These are phyloP conservation scores for Trichoderma sp. DNA, from an alignment of 2,329 filamentous ascomycete genomes.

Conservation along the genomic window DNA sequence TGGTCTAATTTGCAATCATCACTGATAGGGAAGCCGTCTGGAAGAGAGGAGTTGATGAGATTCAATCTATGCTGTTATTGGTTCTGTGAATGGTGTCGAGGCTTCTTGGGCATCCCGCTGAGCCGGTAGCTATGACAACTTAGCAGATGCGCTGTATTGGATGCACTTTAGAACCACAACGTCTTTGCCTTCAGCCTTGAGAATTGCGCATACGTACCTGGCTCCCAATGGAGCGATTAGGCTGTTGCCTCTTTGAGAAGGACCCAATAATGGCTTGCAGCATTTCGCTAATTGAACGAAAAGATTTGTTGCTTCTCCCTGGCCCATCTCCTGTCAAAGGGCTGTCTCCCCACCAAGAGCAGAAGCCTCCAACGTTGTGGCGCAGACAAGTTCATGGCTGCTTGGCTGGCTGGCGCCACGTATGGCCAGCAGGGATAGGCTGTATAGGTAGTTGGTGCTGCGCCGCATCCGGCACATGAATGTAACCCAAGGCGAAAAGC, in stretches of 20 bases:
- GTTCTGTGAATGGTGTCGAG: background rate
- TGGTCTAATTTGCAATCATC: background rate
- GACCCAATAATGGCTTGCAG: background rate
- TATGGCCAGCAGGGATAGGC: constrained; percentile 1
- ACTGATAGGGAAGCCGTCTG: background rate
- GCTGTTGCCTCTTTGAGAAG: background rate
- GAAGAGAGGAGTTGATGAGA: background rate
- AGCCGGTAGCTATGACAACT: background rate
- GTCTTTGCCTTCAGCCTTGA: background rate
- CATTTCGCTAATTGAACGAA: background rate
- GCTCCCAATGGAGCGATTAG: background rate
- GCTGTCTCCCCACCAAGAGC: background rate
- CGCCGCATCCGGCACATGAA: background rate
- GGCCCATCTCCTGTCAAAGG: background rate
- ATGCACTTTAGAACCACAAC: background rate
- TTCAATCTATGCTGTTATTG: background rate
- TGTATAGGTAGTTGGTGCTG: background rate
- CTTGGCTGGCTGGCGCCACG: constrained; percentile 3
- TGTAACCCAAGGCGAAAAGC: background rate
- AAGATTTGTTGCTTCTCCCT: background rate
- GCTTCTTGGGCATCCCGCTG: constrained; percentile 1
- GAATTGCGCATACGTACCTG: background rate
- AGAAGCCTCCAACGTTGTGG: background rate
- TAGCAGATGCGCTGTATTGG: background rate
- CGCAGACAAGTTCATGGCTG: background rate